Conservation (phyloP, 192 early-diverging fungal genomes). For the Umbelopsis sp. region DNA sequence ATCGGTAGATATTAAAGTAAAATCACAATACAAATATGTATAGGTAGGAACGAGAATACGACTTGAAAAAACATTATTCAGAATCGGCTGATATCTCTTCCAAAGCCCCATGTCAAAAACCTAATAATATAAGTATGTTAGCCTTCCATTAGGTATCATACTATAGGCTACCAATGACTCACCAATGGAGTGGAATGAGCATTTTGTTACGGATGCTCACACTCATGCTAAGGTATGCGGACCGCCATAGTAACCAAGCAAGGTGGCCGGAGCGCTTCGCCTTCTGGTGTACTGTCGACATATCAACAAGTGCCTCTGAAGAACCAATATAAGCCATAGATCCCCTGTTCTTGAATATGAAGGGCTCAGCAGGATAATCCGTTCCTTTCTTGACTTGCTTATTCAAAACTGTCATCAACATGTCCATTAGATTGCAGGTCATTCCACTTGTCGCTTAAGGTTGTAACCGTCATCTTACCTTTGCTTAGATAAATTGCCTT, state of each 20-base stretch:
- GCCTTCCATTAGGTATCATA: not conserved
- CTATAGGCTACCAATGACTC: not conserved
- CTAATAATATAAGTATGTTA: not conserved
- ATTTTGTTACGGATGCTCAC: slow-evolving; percentile 71
- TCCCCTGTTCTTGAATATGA: slow-evolving; percentile 58
- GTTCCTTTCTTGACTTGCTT: slow-evolving; percentile 32
- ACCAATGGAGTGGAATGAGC: slow-evolving; percentile 74
- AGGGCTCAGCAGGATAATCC: not conserved
- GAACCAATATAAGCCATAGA: slow-evolving; percentile 73
- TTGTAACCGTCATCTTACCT: slow-evolving; percentile 16
- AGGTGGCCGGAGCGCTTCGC: slow-evolving; percentile 51
- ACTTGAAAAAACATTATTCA: not conserved
- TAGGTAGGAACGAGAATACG: not conserved
- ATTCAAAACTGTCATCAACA: slow-evolving; percentile 30
- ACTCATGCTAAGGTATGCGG: slow-evolving; percentile 70
- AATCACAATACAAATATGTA: no score
- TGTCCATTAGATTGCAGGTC: not conserved
- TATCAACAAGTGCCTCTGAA: slow-evolving; percentile 59
- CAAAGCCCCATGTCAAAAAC: slow-evolving; percentile 42
- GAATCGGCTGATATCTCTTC: slow-evolving; percentile 32
- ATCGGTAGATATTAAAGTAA: no score
- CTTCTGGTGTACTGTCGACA: slow-evolving; percentile 49
- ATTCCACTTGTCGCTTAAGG: not conserved
- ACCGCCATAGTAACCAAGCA: slow-evolving; percentile 74
- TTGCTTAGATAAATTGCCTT: slow-evolving; percentile 70